Conservation (phyloP, 1,284 basidiomycete species). For the Ganoderma multipileum region DNA sequence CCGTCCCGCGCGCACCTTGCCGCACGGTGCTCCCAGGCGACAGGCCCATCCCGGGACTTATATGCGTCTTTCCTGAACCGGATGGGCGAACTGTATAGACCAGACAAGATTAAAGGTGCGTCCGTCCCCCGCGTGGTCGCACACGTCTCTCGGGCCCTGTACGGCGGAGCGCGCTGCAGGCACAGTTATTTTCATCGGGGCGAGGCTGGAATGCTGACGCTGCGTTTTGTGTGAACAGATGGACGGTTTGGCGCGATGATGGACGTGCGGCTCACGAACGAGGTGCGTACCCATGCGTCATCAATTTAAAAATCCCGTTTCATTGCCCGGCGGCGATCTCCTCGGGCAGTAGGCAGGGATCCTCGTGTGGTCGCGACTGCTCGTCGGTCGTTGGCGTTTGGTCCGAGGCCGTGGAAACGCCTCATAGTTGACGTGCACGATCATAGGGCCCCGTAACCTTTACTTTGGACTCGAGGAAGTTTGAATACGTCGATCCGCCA, state of each 20-base stretch:
- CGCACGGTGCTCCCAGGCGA: conserved; percentile 50
- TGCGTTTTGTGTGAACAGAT: conserved; percentile 53
- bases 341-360: background rate
- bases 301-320: conserved; percentile 6
- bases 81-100: conserved; percentile 68
- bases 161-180: conserved; percentile 20
- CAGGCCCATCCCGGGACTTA: conserved; percentile 71
- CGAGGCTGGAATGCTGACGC: conserved; percentile 12
- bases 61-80: conserved; percentile 78
- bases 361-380: background rate
- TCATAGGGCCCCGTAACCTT: conserved; percentile 83
- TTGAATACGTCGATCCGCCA: conserved; percentile 51
- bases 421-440: conserved; percentile 14
- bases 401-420: conserved; percentile 13
- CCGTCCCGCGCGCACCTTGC: conserved; percentile 12
- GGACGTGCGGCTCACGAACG: conserved; percentile 85
- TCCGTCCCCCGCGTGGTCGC: conserved; percentile 20
- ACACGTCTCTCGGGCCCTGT: conserved; percentile 16
- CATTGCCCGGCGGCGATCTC: background rate
- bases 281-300: conserved; percentile 54
- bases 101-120: conserved; percentile 82
- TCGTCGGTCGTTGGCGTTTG: conserved; percentile 18
- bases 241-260: conserved; percentile 96
- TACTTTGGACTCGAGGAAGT: conserved; percentile 80
- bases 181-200: conserved; percentile 22